Base-by-base conservation (phyloP, 2,329 filamentous ascomycete species). In the Grosmannia serpens region DNA sequence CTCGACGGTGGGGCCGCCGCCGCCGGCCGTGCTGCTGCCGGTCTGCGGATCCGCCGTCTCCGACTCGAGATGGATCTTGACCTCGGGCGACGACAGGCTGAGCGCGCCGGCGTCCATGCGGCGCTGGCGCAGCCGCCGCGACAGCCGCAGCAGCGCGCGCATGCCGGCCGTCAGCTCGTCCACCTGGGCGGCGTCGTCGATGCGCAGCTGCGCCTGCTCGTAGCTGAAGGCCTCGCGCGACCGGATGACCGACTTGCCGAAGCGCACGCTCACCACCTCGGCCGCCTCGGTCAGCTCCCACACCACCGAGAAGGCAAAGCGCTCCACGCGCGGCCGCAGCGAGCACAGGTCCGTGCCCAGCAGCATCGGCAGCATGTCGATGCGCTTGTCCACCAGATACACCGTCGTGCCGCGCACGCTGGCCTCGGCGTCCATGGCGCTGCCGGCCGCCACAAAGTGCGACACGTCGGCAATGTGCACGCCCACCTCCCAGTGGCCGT, bases 401-500 rank as follows among this genome's bases (percentile, higher is more conserved):
- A 99, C 94, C 0, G 92, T 97, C 5, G 94, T 97, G 62, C 94
- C 94, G 66, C 94, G 87, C 67, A 95, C 84, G 68, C 90, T 94
- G 3, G 94, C 94, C 74, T 99, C 94, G 53, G 85, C 83, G 70
- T 99, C 95, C 94, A 99, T 99, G 57, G 94, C 87, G 67, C 92
- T 99, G 71, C 89, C 91, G 29, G 95, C 91, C 73, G 94, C 95
- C 67, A 99, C 94, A 69, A 99, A 99, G 73, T 99, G 88, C 11
- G 94, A 97, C n/a, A 99, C 94, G 71, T 99, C 94, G 31, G 94
- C 95, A 71, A 99, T 99, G 72, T 99, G 95, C 20, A 99, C 94
- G 63, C 94, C 94, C 11, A 99, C 91, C 71, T 97, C 90, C 64
- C 85, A 91, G 70, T 97, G 96, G 50, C 95, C 94, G 67, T 97